Conservation (phyloP, 2,329 filamentous ascomycete species). For the Cytospora paraplurivora region DNA sequence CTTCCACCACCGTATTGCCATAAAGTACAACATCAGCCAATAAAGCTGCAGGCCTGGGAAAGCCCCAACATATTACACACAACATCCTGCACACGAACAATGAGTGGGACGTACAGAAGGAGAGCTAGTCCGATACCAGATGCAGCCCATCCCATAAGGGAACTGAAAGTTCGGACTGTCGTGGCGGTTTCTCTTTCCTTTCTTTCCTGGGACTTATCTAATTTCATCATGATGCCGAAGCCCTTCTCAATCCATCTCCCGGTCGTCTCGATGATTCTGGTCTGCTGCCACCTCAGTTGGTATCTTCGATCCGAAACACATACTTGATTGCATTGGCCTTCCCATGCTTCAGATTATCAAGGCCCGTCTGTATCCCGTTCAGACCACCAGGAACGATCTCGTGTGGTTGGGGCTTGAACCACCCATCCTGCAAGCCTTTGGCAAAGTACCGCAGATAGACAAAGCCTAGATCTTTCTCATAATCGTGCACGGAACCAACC, state of each 20-base stretch:
- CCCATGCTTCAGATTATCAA: constrained; percentile 59
- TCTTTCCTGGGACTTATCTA: background rate
- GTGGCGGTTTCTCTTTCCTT: too few species aligned
- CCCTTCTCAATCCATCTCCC: background rate
- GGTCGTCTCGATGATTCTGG: background rate
- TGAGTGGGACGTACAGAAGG: too few species aligned
- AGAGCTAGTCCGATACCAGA: too few species aligned
- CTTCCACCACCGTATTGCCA: too few species aligned
- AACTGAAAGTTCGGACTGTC: too few species aligned
- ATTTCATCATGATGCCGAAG: background rate
- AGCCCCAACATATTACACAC: too few species aligned
- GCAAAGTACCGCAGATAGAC: constrained; percentile 41
- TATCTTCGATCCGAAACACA: constrained; percentile 50
- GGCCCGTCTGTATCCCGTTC: constrained; percentile 52
- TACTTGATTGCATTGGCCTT: constrained; percentile 67
- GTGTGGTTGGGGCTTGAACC: constrained; percentile 51
- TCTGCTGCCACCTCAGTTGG: constrained; percentile 26
- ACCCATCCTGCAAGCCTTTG: constrained; percentile 48
- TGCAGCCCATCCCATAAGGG: too few species aligned
- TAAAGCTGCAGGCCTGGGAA: too few species aligned
- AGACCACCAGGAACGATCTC: constrained; percentile 58
- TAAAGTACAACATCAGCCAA: too few species aligned
- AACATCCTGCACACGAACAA: too few species aligned
- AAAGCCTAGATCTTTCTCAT: constrained; percentile 39
- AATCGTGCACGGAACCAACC: constrained; percentile 38